Base-by-base conservation (phyloP, 1,284 basidiomycete genomes). In the Ustilago nuda region DNA sequence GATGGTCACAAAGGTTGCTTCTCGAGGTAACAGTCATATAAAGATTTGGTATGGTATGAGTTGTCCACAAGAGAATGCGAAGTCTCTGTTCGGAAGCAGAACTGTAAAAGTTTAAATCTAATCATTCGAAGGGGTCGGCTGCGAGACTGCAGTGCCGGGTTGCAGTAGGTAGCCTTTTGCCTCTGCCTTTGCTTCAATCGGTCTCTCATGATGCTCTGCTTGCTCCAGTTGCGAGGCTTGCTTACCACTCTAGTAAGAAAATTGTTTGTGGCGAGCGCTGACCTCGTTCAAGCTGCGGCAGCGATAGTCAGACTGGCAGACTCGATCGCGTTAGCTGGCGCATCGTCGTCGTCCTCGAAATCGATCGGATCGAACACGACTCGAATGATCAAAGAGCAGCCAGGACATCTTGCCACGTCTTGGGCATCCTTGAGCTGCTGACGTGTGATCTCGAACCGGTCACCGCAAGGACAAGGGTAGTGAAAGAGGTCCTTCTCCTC, bases 401-500 rank as follows among this genome's bases (percentile, higher is more conserved):
- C 96, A 0, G 96, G 97, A 88, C 96, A 99, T 61, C 91, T 94
- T n/a, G 96, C 96, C 52, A 97, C 91, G 83, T 99, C 97, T 82
- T 98, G 96, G 54, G 92, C 98, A 72, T 94, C 89, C 61, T 91
- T 90, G 11, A 99, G 91, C 87, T 98, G 95, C 5, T 72, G 69
- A 51, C 80, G 90, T 19, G 94, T 92, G 80, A 99, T 98, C 86
- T 99, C 97, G 87, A 99, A 99, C 45, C 95, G 91, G 88, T 99
- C 97, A 30, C 96, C 96, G 85, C 97, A 99, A 1, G 96, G 96
- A 85, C 95, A 99, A 1, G 97, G 97, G 86, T 96, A 98, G 88
- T 98, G 95, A 95, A 85, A 85, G 35, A 84, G 65, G 52, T 85
- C 81, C 74, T 79, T 81, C 45, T 67, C 78, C 52, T 79, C 78